Evolutionary conservation across 768 basidiomycete species (phyloP).

Genomic region (Dentipellis sp.): DNA sequence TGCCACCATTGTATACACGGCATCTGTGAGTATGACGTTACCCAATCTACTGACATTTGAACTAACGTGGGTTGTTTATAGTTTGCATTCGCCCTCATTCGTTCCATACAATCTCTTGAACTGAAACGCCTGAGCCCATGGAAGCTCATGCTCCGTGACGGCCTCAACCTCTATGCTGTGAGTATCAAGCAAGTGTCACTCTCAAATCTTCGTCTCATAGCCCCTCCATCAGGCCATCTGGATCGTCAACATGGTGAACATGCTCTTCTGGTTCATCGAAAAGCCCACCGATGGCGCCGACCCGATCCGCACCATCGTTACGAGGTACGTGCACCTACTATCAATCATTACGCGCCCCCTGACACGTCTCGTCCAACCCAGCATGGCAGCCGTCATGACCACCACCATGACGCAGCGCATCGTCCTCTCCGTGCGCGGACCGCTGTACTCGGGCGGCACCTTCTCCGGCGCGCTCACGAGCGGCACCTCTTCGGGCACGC

Average conservation of each 20-base stretch:
- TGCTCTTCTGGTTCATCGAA: constrained; percentile 83
- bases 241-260: constrained; percentile 73
- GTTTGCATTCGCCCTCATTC: constrained; percentile 52
- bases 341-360: not conserved
- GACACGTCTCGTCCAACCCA: constrained; percentile 13
- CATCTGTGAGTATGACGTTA: constrained; percentile 36
- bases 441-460: constrained; percentile 60
- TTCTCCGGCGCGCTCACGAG: constrained; percentile 39
- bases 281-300: constrained; percentile 51
- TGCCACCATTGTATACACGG: constrained; percentile 63
- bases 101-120: constrained; percentile 49
- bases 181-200: constrained; percentile 15
- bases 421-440: constrained; percentile 73
- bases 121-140: constrained; percentile 54
- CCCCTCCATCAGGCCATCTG: constrained; percentile 44
- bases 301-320: constrained; percentile 75
- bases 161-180: constrained; percentile 77
- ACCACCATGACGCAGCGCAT: constrained; percentile 86
- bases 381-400: constrained; percentile 82
- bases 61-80: constrained; percentile 15
- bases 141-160: constrained; percentile 88
- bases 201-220: not conserved
- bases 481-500: constrained; percentile 31
- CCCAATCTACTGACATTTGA: not conserved
- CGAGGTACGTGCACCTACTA: constrained; percentile 29